Conservation (phyloP, 352 stramenopile genomes). For the Phytophthora sp. region DNA sequence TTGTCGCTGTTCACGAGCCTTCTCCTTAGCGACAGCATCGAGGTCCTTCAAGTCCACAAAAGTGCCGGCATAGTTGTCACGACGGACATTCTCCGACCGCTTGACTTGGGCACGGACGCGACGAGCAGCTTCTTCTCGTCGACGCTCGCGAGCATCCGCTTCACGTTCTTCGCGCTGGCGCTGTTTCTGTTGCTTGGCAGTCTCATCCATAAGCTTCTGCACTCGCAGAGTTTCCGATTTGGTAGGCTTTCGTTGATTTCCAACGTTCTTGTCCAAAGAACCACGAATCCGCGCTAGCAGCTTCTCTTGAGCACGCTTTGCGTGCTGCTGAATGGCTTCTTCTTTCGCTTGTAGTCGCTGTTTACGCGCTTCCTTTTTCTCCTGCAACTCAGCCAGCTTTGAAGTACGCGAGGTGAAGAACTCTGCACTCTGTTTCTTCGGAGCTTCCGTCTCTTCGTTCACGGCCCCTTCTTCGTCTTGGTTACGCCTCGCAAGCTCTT, state of each 20-base stretch:
- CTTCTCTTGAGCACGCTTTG: conserved; percentile 41
- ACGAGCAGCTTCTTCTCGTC: conserved; percentile 49
- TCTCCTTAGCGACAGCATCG: conserved; percentile 54
- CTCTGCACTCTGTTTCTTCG: conserved; percentile 19
- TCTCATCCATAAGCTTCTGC: conserved; percentile 48
- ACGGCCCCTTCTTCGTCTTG: conserved; percentile 15
- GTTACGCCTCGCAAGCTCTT: conserved; percentile 27
- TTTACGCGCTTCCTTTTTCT: conserved; percentile 56
- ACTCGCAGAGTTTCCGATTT: conserved; percentile 66
- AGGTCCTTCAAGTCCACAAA: conserved; percentile 54
- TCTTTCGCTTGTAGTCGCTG: conserved; percentile 52
- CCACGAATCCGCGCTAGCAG: conserved; percentile 36
- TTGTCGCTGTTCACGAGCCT: conserved; percentile 59
- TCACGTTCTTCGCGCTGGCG: conserved; percentile 49
- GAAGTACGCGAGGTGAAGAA: conserved; percentile 61
- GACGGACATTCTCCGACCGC: conserved; percentile 50
- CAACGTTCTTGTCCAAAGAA: conserved; percentile 20
- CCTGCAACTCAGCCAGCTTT: conserved; percentile 46
- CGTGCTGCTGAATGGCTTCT: conserved; percentile 31
- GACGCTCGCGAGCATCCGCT: conserved; percentile 50
- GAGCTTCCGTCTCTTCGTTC: conserved; percentile 2
- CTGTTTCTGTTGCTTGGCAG: conserved; percentile 46
- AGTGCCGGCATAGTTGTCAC: conserved; percentile 51
- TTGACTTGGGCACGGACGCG: conserved; percentile 66
- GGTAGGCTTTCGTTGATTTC: conserved; percentile 33